phyloP scores from a whole-genome alignment of 2,329 filamentous ascomycete genomes.

The Ilyonectria mors-panacis region DNA sequence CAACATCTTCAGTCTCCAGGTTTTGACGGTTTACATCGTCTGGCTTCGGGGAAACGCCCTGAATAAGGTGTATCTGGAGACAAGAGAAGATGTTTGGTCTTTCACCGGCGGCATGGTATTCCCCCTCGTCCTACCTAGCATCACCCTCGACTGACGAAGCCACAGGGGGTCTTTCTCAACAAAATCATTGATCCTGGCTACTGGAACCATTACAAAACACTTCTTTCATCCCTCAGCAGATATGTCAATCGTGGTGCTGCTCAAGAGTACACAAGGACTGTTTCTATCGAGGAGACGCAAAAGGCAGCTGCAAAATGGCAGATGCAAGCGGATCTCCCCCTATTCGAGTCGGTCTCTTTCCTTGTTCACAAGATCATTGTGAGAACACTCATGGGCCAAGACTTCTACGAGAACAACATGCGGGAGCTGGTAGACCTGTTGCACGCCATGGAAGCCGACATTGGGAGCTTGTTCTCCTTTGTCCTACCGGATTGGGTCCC shows the following conservation, averaged over 20 bases:
- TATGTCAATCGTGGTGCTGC: slow-evolving; percentile 26
- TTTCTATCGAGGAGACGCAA: slow-evolving; percentile 19
- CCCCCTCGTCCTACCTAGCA: background rate
- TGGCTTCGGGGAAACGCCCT: slow-evolving; percentile 26
- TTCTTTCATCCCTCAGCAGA: slow-evolving; percentile 23
- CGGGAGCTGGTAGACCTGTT: slow-evolving; percentile 22
- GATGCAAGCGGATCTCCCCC: slow-evolving; percentile 9
- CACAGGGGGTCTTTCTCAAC: slow-evolving; percentile 26
- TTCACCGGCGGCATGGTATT: slow-evolving; percentile 27
- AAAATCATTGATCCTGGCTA: slow-evolving; percentile 27
- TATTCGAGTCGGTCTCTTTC: slow-evolving; percentile 19
- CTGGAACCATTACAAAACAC: slow-evolving; percentile 22
- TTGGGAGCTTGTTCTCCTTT: slow-evolving; percentile 25
- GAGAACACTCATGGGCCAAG: slow-evolving; percentile 23
- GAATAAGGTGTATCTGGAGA: slow-evolving; percentile 26
- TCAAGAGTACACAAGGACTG: slow-evolving; percentile 10
- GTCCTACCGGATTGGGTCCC: slow-evolving; percentile 26
- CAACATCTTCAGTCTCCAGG: slow-evolving; percentile 25
- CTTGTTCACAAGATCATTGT: slow-evolving; percentile 29
- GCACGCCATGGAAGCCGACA: slow-evolving; percentile 26
- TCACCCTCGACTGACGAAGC: background rate
- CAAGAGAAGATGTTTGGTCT: slow-evolving; percentile 28
- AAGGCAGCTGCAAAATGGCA: slow-evolving; percentile 22
- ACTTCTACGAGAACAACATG: slow-evolving; percentile 23
- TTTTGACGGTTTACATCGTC: slow-evolving; percentile 22